Base-by-base conservation (phyloP, 768 basidiomycete species). In the Tricholoma furcatifolium region DNA sequence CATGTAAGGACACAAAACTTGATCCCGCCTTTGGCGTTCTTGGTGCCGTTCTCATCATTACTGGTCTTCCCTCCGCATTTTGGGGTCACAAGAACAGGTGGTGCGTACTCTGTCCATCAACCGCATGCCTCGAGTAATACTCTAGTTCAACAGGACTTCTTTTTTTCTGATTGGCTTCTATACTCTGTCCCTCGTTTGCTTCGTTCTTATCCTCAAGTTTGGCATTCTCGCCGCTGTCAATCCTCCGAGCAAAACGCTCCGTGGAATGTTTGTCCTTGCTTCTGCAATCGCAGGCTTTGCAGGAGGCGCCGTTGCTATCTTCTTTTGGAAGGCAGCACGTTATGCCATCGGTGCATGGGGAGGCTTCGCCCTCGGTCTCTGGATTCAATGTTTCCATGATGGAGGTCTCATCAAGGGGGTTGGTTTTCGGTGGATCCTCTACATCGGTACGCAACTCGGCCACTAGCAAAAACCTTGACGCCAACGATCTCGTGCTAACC, bases 61-160 rank as follows among this genome's bases (percentile, higher is more conserved):
- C 91, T 8, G 95, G 95, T 43, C 74, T 95, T 6, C 92, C 93
- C 8, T 89, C 91, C 47, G 89, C 91, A 3, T 92, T 93, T 60
- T 86, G 91, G 72, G 95, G 95, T 18, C 93, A 94, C 73, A 96
- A 96, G 78, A 95, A 97, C 68, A 76, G 93, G 79, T 96, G 95
- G 93, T 89, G 63, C 38, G 80, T 73, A 38, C 44, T 40, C 39
- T 58, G 51, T 58, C 53, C 52, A 55, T 17, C 50, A 50, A 18
- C 51, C 8, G 14, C 20, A 40, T 57, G 48, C 56, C 58, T 43
- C 54, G 43, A 42, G 42, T 43, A 45, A 50, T 62, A 58, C 58
- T 57, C 51, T 42, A 49, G 51, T 43, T 52, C 50, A 31, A 24
- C 56, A 93, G 92, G 91, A 90, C 91, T 17, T 94, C 93, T 11